Conservation (phyloP, 805 yeast species). For the Myxozyma udenii region DNA sequence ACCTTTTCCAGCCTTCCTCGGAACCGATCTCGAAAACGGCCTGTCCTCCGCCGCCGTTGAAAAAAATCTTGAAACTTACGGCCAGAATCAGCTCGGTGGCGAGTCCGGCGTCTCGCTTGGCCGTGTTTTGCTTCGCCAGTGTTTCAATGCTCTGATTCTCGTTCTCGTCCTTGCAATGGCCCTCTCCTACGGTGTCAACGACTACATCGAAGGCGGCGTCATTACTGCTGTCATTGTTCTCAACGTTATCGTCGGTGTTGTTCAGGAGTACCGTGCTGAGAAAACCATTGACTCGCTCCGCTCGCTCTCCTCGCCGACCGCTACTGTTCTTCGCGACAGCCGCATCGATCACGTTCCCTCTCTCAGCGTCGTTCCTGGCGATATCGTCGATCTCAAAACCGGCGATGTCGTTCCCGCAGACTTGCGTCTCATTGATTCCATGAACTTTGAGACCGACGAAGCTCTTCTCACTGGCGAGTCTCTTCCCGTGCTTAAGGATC, state of each 20-base stretch:
- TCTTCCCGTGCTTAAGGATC: slow-evolving; percentile 58
- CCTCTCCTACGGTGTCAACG: slow-evolving; percentile 67
- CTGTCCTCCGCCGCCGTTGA: slow-evolving; percentile 42
- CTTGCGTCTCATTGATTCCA: slow-evolving; percentile 53
- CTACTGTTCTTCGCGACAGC: slow-evolving; percentile 63
- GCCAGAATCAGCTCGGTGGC: slow-evolving; percentile 61
- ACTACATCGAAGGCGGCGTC: slow-evolving; percentile 82
- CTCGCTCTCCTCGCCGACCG: slow-evolving; percentile 66
- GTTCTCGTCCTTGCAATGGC: slow-evolving; percentile 43
- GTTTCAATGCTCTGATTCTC: slow-evolving; percentile 74
- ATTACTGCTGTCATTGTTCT: slow-evolving; percentile 63
- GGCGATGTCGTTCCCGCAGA: slow-evolving; percentile 81
- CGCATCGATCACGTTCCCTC: slow-evolving; percentile 56
- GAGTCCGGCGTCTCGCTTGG: slow-evolving; percentile 53
- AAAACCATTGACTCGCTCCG: slow-evolving; percentile 73
- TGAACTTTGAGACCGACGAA: slow-evolving; percentile 70
- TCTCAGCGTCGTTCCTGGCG: slow-evolving; percentile 70
- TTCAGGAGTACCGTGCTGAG: slow-evolving; percentile 72
- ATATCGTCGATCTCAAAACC: slow-evolving; percentile 57
- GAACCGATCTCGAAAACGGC: slow-evolving; percentile 51
- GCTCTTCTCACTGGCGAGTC: slow-evolving; percentile 67
- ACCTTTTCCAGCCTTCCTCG: slow-evolving; percentile 32
- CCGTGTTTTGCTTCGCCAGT: slow-evolving; percentile 60
- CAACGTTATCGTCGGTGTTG: slow-evolving; percentile 63
- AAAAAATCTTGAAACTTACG: slow-evolving; percentile 41